Conservation (phyloP, 805 yeast species). For the Saccharomycopsis oosterbeekiorum region DNA sequence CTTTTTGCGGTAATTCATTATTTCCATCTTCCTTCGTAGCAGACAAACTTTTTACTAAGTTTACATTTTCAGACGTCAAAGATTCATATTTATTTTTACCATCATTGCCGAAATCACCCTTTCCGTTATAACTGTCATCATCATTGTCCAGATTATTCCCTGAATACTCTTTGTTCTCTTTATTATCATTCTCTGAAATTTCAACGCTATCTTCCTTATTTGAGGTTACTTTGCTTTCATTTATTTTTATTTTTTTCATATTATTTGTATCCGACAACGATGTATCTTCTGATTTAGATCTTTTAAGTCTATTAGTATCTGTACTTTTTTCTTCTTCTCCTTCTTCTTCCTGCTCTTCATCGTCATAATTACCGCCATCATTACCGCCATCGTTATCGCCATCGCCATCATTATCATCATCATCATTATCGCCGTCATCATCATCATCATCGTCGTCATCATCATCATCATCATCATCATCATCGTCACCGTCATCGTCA, state of each 20-base stretch:
- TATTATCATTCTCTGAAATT: background rate
- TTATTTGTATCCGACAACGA: background rate
- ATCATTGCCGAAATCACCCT: background rate
- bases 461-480: constrained; percentile 19
- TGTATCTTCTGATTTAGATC: background rate
- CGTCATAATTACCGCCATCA: constrained; percentile 18
- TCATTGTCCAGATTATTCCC: background rate
- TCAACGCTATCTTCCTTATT: background rate
- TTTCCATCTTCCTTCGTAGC: background rate
- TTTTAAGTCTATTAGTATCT: background rate
- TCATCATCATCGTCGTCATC: constrained; percentile 22
- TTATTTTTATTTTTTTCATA: background rate
- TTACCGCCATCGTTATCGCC: constrained; percentile 23
- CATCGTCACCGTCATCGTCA: constrained; percentile 11
- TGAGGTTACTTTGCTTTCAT: background rate
- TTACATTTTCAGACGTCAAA: background rate
- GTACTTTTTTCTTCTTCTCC: background rate
- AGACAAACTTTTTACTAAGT: background rate
- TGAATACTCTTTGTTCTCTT: background rate
- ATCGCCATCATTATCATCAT: constrained; percentile 26
- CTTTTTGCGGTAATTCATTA: background rate
- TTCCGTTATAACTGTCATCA: background rate
- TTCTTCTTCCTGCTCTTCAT: constrained; percentile 21
- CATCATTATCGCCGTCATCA: constrained; percentile 30
- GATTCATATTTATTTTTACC: background rate